Conservation (phyloP, 2,329 filamentous ascomycete species). For the Botrytis porri region DNA sequence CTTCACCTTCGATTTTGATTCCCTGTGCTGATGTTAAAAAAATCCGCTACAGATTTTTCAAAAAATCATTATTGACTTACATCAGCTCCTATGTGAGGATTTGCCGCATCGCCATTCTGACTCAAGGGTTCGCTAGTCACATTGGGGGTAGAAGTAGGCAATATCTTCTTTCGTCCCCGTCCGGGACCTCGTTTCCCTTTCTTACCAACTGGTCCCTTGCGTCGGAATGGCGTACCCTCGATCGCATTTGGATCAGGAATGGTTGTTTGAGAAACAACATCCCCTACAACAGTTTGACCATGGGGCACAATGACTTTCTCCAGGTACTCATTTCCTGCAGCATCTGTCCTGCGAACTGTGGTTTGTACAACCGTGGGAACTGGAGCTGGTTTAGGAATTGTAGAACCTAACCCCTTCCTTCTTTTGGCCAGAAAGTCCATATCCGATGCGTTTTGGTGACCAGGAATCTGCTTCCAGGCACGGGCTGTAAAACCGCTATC, state of each 20-base stretch:
- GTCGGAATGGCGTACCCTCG: conserved; percentile 51
- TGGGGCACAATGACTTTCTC: conserved; percentile 81
- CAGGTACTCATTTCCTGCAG: conserved; percentile 75
- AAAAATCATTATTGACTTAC: conserved; percentile 26
- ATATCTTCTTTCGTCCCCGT: conserved; percentile 66
- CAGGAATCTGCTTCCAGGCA: conserved; percentile 60
- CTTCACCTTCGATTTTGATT: conserved; percentile 31
- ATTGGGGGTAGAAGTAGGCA: conserved; percentile 25
- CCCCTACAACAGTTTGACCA: conserved; percentile 76
- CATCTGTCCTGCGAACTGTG: conserved; percentile 75
- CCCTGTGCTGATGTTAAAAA: conserved; percentile 26
- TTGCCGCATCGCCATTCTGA: conserved; percentile 16
- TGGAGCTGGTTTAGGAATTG: conserved; percentile 48
- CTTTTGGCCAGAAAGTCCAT: conserved; percentile 59
- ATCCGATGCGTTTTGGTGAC: conserved; percentile 53
- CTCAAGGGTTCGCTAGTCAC: conserved; percentile 27
- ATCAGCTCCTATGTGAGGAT: conserved; percentile 24
- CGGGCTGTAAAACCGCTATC: conserved; percentile 53
- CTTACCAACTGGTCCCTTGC: conserved; percentile 56
- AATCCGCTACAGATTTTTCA: background rate
- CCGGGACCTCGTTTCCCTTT: conserved; percentile 79
- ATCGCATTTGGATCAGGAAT: conserved; percentile 58
- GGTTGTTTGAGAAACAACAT: conserved; percentile 65
- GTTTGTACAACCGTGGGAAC: conserved; percentile 68
- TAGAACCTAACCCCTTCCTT: conserved; percentile 58